A percentile compares a stretch with the other conserved stretches of the same genome.
Evolutionary conservation across 2,329 filamentous ascomycete genomes (phyloP).

Genomic region (Diaporthe longicolla): DNA sequence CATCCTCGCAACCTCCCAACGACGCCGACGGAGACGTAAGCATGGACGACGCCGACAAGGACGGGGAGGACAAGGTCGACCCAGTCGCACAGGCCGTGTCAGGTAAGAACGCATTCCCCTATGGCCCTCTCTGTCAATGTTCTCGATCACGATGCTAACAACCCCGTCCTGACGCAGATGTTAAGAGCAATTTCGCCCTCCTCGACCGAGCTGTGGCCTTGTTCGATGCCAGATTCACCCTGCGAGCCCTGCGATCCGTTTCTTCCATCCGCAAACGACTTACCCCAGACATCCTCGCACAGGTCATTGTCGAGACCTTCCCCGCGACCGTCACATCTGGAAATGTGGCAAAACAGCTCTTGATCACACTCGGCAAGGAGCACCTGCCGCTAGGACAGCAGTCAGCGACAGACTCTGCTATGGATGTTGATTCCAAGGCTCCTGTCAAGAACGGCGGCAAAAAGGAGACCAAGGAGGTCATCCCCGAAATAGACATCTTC

Average conservation of each 20-base stretch:
- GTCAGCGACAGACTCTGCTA: conserved; percentile 77
- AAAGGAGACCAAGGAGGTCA: conserved; percentile 77
- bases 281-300: conserved; percentile 83
- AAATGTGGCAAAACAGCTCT: conserved; percentile 76
- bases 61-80: conserved; percentile 70
- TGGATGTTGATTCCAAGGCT: conserved; percentile 73
- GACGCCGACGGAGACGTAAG: conserved; percentile 78
- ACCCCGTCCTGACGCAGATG: conserved; percentile 71
- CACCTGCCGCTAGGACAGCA: conserved; percentile 73
- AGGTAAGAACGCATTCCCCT: conserved; percentile 63
- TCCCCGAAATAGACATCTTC: conserved; percentile 92
- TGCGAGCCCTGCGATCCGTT: conserved; percentile 94
- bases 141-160: conserved; percentile 20
- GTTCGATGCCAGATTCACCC: conserved; percentile 95
- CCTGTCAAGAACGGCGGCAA: conserved; percentile 69
- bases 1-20: conserved; percentile 67
- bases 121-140: not conserved
- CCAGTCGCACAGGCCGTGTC: conserved; percentile 71
- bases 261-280: conserved; percentile 95
- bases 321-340: conserved; percentile 72
- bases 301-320: conserved; percentile 87
- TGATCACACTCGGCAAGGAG: conserved; percentile 78
- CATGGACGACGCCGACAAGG: conserved; percentile 75
- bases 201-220: conserved; percentile 92
- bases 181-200: conserved; percentile 93